These are phyloP conservation scores for Trypanosoma theileri DNA, from an alignment of 208 protist genomes.

Conservation along the genomic window DNA sequence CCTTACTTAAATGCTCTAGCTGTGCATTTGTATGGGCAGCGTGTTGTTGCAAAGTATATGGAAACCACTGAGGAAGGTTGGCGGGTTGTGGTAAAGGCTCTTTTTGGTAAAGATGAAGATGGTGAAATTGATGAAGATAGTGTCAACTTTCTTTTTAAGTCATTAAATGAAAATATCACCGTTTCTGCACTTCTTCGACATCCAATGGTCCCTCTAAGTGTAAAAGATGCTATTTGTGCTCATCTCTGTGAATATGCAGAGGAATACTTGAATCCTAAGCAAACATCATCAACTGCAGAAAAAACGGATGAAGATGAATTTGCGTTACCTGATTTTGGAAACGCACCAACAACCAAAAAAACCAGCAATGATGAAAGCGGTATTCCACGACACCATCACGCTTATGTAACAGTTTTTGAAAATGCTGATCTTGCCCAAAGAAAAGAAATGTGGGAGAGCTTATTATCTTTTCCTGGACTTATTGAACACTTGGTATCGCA, in stretches of 20 bases:
- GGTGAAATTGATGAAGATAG: slow-evolving; percentile 15
- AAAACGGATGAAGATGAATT: slow-evolving; percentile 44
- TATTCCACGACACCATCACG: slow-evolving; percentile 44
- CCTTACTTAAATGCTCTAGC: slow-evolving; percentile 42
- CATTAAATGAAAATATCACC: slow-evolving; percentile 62
- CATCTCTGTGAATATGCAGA: slow-evolving; percentile 66
- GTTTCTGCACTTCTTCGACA: slow-evolving; percentile 69
- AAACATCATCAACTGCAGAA: slow-evolving; percentile 3
- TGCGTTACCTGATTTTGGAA: slow-evolving; percentile 73
- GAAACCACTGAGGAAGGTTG: slow-evolving; percentile 37
- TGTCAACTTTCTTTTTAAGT: slow-evolving; percentile 42
- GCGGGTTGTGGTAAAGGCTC: slow-evolving; percentile 30
- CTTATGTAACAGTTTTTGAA: slow-evolving; percentile 67
- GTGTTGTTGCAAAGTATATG: slow-evolving; percentile 78
- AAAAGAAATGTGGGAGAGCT: slow-evolving; percentile 48
- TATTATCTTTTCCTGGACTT: slow-evolving; percentile 30
- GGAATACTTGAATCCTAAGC: slow-evolving; percentile 54
- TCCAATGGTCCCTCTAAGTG: slow-evolving; percentile 38
- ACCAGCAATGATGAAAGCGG: background rate
- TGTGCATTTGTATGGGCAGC: slow-evolving; percentile 66
- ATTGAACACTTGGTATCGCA: slow-evolving; percentile 39
- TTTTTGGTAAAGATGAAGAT: slow-evolving; percentile 32
- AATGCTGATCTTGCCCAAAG: slow-evolving; percentile 71
- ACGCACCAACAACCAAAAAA: slow-evolving; percentile 6
- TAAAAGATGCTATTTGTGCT: slow-evolving; percentile 81